phyloP scores from a whole-genome alignment of 805 yeast genomes.

The Candida multigemmis region DNA sequence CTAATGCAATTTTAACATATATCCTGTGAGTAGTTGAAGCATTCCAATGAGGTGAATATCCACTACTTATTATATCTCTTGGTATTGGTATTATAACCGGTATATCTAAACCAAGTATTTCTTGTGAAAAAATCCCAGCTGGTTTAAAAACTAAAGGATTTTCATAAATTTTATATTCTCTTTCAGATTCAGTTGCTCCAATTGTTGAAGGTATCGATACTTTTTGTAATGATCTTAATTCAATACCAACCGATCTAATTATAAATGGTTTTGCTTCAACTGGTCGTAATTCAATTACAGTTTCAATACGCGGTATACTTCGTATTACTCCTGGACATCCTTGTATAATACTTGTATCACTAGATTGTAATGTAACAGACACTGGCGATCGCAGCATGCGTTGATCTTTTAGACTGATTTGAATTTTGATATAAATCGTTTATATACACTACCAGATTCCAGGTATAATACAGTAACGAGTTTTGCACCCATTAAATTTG shows the following conservation, averaged over 20 bases:
- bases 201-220: constrained; percentile 31
- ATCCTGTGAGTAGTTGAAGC: constrained; percentile 41
- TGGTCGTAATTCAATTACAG: constrained; percentile 47
- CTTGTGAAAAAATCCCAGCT: constrained; percentile 29
- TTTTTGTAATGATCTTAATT: constrained; percentile 42
- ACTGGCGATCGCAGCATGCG: constrained; percentile 14
- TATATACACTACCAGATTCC: constrained; percentile 15
- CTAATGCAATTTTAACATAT: constrained; percentile 27
- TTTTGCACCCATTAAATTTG: constrained; percentile 15
- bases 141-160: constrained; percentile 28
- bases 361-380: constrained; percentile 34
- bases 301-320: constrained; percentile 50
- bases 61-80: constrained; percentile 44
- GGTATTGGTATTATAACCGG: constrained; percentile 53
- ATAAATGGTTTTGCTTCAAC: constrained; percentile 37
- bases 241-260: constrained; percentile 39
- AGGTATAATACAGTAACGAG: constrained; percentile 29
- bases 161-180: constrained; percentile 24
- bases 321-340: constrained; percentile 68
- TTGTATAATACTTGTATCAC: constrained; percentile 42
- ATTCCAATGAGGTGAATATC: constrained; percentile 36
- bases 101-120: constrained; percentile 45
- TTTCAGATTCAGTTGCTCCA: constrained; percentile 23
- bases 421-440: background rate
- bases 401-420: background rate